Percentiles rank a stretch among this genome's conserved stretches.
Evolutionary conservation across 2,329 filamentous ascomycete genomes (phyloP).

Genomic region (Fonsecaea pugnacius): DNA sequence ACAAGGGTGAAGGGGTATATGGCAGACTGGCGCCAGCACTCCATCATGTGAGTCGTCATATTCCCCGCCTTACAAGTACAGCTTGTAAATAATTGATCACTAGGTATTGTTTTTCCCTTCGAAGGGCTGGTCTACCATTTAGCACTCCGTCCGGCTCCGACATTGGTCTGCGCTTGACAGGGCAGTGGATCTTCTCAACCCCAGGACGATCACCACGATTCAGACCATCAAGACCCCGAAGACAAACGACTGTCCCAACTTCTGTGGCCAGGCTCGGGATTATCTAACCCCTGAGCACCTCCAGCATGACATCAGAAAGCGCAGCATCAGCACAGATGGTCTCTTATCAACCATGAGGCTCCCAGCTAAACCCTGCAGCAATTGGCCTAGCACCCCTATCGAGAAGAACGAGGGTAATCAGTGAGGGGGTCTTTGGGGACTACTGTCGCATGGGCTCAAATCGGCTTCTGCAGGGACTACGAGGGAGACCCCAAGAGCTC

Average conservation of each 20-base stretch:
- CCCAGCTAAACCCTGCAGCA: background rate
- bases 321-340: background rate
- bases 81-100: background rate
- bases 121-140: background rate
- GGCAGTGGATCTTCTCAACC: background rate
- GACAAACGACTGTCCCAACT: background rate
- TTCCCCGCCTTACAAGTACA: background rate
- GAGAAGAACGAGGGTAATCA: slow-evolving; percentile 3
- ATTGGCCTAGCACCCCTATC: background rate
- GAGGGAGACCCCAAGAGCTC: slow-evolving; percentile 11
- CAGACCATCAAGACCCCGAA: background rate
- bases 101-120: background rate
- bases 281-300: background rate
- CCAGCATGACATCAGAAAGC: background rate
- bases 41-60: slow-evolving; percentile 1
- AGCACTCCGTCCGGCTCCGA: background rate
- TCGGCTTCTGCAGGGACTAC: slow-evolving; percentile 29
- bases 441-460: slow-evolving; percentile 9
- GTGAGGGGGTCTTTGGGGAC: background rate
- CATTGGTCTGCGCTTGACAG: background rate
- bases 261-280: background rate
- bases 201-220: background rate
- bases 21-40: slow-evolving; percentile 1
- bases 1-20: background rate
- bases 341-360: background rate